phyloP scores from a whole-genome alignment of 805 yeast genomes.

The Kazachstania africana region DNA sequence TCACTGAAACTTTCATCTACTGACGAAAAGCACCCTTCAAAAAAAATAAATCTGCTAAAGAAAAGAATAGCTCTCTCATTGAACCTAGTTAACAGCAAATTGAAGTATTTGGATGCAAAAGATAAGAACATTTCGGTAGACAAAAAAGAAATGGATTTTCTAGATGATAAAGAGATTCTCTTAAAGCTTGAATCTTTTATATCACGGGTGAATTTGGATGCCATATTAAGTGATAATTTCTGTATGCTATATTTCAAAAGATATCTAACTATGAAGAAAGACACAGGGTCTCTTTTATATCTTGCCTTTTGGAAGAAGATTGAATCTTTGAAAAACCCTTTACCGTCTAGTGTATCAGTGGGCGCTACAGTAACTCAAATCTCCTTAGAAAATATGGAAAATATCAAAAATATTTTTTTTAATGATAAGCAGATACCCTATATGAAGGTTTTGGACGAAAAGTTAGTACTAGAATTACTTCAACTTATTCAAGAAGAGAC shows the following conservation, averaged over 20 bases:
- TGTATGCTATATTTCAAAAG: conserved; percentile 10
- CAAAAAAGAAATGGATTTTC: neutral
- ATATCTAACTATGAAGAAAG: conserved; percentile 4
- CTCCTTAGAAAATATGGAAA: conserved; percentile 21
- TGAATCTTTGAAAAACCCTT: conserved; percentile 59
- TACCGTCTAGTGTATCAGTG: too few relatives aligned
- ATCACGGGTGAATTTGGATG: conserved; percentile 9
- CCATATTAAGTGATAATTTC: conserved; percentile 10
- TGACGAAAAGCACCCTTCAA: conserved; percentile 1
- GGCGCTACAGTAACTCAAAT: too few relatives aligned
- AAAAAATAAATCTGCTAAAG: conserved; percentile 4
- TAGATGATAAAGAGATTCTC: conserved; percentile 6
- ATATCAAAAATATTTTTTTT: conserved; percentile 9
- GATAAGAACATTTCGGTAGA: neutral
- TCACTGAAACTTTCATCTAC: conserved; percentile 7
- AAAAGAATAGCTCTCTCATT: conserved; percentile 15
- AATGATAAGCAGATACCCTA: conserved; percentile 11
- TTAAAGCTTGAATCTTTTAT: conserved; percentile 10
- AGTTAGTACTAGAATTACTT: too few relatives aligned
- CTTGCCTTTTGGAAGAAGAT: conserved; percentile 59
- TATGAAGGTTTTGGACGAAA: conserved; percentile 12
- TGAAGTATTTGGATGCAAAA: conserved; percentile 5
- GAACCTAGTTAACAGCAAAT: conserved; percentile 18
- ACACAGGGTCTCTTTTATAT: conserved; percentile 15
- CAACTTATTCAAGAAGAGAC: too few relatives aligned